Conservation (phyloP, 768 basidiomycete genomes). For the Austroboletus eburneus region DNA sequence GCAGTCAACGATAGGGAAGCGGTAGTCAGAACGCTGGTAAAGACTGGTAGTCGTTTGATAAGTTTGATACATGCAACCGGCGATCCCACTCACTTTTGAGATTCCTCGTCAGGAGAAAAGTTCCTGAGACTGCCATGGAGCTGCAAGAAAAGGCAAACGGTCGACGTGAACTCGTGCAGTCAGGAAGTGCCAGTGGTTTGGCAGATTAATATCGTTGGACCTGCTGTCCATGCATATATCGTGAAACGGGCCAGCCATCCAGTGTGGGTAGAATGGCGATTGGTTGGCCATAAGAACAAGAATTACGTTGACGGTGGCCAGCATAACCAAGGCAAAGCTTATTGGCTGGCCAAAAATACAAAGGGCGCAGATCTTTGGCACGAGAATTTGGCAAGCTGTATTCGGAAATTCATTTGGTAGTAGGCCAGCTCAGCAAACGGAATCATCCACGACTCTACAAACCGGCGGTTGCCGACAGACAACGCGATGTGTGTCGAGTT, state of each 20-base stretch:
- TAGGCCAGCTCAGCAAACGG: no score
- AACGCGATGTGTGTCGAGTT: neutral
- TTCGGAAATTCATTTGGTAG: no score
- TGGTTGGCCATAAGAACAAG: neutral
- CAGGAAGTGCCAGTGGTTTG: neutral
- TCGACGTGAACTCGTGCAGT: neutral
- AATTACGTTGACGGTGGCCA: neutral
- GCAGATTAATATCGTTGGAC: neutral
- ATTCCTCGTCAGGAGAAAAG: conserved; percentile 1
- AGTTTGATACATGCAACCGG: neutral
- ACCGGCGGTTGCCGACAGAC: neutral
- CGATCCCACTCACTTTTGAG: conserved; percentile 11
- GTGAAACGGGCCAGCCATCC: conserved; percentile 9
- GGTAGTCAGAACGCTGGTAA: conserved; percentile 7
- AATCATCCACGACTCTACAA: neutral
- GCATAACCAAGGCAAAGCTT: neutral
- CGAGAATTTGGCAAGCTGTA: no score
- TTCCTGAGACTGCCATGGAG: neutral
- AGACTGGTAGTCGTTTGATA: conserved; percentile 1
- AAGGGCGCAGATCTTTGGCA: neutral
- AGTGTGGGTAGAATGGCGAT: conserved; percentile 1
- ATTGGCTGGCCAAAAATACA: neutral
- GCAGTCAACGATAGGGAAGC: conserved; percentile 1
- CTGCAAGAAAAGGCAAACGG: neutral
- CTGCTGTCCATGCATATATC: neutral